Percentiles rank a stretch among this genome's conserved stretches.
Evolutionary conservation across 176 grass and related monocot genomes (phyloP).

Genomic region (Eragrostis nindensis): DNA sequence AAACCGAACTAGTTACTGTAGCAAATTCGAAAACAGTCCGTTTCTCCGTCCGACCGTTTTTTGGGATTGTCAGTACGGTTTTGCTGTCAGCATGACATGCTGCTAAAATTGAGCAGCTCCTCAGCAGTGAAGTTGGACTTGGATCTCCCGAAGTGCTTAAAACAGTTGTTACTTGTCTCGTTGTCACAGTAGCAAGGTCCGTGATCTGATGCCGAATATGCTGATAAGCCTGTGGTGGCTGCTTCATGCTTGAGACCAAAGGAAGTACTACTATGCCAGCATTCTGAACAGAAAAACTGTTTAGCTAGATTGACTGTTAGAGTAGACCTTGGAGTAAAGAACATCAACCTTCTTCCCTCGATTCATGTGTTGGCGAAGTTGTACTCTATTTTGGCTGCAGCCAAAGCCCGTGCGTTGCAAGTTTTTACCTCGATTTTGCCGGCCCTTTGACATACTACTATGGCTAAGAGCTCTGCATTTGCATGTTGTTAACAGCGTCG

Average conservation of each 20-base stretch:
- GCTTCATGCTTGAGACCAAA: background rate
- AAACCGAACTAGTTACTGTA: too few relatives aligned
- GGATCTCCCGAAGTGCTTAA: background rate
- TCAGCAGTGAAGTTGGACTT: too few relatives aligned
- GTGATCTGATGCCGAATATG: background rate
- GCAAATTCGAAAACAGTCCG: too few relatives aligned
- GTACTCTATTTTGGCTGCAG: constrained; percentile 6
- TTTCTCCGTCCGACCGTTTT: too few relatives aligned
- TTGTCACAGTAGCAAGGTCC: background rate
- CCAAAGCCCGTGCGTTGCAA: constrained; percentile 32
- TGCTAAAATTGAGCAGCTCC: background rate
- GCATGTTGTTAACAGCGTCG: background rate
- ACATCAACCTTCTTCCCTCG: constrained; percentile 14
- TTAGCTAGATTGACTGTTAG: background rate
- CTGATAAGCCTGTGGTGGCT: background rate
- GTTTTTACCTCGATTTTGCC: constrained; percentile 28
- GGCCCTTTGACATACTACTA: constrained; percentile 8
- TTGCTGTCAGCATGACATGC: too few relatives aligned
- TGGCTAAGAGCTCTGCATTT: background rate
- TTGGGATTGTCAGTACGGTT: too few relatives aligned
- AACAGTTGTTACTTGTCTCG: background rate
- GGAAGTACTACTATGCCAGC: background rate
- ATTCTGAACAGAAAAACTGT: background rate
- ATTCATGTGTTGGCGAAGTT: constrained; percentile 6
- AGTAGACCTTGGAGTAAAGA: constrained; percentile 14